phyloP scores from a whole-genome alignment of 805 yeast genomes.

The Isabelozyma heimii region DNA sequence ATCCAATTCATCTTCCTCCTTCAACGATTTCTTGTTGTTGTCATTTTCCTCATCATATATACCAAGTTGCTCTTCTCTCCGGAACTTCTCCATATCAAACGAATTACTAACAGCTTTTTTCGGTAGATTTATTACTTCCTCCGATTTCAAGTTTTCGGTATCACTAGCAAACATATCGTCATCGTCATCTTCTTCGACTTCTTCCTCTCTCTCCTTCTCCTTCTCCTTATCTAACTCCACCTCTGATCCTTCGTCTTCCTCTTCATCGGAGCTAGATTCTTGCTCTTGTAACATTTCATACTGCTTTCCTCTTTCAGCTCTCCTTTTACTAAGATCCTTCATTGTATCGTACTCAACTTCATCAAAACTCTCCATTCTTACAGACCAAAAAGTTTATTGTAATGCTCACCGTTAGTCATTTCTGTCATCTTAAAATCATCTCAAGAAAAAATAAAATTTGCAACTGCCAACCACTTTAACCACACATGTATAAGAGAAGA shows the following conservation, averaged over 20 bases:
- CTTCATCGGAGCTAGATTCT: not conserved
- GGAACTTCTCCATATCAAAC: constrained; percentile 19
- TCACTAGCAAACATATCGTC: constrained; percentile 43
- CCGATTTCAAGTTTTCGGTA: constrained; percentile 9
- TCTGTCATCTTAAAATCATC: not conserved
- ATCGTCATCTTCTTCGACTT: constrained; percentile 7
- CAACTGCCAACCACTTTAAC: not conserved
- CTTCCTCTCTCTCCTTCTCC: not conserved
- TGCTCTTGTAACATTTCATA: not conserved
- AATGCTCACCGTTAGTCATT: too few species aligned
- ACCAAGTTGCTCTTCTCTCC: constrained; percentile 19
- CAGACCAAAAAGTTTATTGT: not conserved
- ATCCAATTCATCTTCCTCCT: constrained; percentile 8
- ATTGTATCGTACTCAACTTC: not conserved
- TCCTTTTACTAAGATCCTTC: not conserved
- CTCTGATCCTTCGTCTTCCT: not conserved
- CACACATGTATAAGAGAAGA: not conserved
- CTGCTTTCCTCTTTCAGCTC: not conserved
- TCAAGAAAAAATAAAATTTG: not conserved
- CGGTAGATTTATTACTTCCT: constrained; percentile 14
- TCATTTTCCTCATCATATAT: constrained; percentile 12
- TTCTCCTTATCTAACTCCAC: not conserved
- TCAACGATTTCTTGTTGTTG: constrained; percentile 3
- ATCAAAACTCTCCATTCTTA: not conserved
- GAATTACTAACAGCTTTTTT: constrained; percentile 5